Evolutionary conservation across 2,329 filamentous ascomycete species (phyloP).

Genomic region (Fusarium odoratissimum): DNA sequence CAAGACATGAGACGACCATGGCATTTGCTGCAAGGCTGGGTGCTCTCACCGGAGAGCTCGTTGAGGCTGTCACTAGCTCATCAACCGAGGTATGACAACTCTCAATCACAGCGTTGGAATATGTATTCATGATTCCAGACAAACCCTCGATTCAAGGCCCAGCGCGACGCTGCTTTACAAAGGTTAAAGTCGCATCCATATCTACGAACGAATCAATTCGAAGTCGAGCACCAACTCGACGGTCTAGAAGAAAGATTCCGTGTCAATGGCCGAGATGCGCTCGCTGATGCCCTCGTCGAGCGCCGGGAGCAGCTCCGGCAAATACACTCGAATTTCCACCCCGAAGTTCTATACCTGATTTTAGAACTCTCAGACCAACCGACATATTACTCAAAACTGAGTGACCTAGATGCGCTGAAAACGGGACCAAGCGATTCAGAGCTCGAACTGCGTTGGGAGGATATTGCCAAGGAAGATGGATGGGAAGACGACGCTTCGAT

Average conservation of each 20-base stretch:
- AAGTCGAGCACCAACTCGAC: conserved; percentile 71
- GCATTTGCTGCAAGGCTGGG: conserved; percentile 74
- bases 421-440: conserved; percentile 56
- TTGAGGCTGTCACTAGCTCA: conserved; percentile 70
- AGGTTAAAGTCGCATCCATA: conserved; percentile 66
- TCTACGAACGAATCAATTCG: conserved; percentile 79
- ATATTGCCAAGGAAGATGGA: conserved; percentile 81
- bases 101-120: neutral
- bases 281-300: conserved; percentile 76
- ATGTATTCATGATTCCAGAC: conserved; percentile 38
- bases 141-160: conserved; percentile 54
- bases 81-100: conserved; percentile 59
- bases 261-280: conserved; percentile 79
- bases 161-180: conserved; percentile 63
- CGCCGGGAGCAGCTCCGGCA: conserved; percentile 69
- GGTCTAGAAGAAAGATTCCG: conserved; percentile 89
- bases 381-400: conserved; percentile 73
- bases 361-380: conserved; percentile 86
- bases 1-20: conserved; percentile 61
- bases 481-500: conserved; percentile 74
- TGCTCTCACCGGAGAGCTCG: conserved; percentile 76
- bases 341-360: conserved; percentile 82
- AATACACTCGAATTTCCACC: conserved; percentile 72
- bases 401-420: conserved; percentile 68
- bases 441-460: conserved; percentile 75